Conservation (phyloP, 2,329 filamentous ascomycete genomes). For the Nemania bipapillata region DNA sequence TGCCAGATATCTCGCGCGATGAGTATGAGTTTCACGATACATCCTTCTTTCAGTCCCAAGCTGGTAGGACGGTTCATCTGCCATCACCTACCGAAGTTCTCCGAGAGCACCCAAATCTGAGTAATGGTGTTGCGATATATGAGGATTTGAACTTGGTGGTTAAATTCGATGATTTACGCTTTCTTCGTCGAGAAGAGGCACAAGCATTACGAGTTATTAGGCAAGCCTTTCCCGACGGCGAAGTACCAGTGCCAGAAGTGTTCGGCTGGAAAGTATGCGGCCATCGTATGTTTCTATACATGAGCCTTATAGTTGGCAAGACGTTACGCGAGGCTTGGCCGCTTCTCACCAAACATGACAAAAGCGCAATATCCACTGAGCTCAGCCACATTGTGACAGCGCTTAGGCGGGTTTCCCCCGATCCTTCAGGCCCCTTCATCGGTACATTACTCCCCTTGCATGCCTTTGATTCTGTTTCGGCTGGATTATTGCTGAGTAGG, state of each 20-base stretch:
- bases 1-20: conserved; percentile 25
- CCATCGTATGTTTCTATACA: conserved; percentile 21
- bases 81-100: conserved; percentile 23
- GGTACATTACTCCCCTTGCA: conserved; percentile 19
- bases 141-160: conserved; percentile 23
- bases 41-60: conserved; percentile 27
- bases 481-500: conserved; percentile 17
- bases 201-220: conserved; percentile 20
- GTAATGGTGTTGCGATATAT: conserved; percentile 13
- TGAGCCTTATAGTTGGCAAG: conserved; percentile 24
- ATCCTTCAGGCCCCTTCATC: conserved; percentile 26
- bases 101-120: conserved; percentile 20
- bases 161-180: conserved; percentile 15
- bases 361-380: conserved; percentile 22
- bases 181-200: conserved; percentile 25
- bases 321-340: conserved; percentile 22
- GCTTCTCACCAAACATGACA: conserved; percentile 25
- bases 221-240: conserved; percentile 24
- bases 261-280: conserved; percentile 20
- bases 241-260: conserved; percentile 24
- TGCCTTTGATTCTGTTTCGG: conserved; percentile 16
- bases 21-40: conserved; percentile 28
- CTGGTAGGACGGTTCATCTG: conserved; percentile 17
- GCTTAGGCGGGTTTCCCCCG: conserved; percentile 18
- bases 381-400: conserved; percentile 22